Evolutionary conservation across 75 land plant species (phyloP), one percentile per base, ranked within the genome.

Genomic region (Pinus taeda): DNA sequence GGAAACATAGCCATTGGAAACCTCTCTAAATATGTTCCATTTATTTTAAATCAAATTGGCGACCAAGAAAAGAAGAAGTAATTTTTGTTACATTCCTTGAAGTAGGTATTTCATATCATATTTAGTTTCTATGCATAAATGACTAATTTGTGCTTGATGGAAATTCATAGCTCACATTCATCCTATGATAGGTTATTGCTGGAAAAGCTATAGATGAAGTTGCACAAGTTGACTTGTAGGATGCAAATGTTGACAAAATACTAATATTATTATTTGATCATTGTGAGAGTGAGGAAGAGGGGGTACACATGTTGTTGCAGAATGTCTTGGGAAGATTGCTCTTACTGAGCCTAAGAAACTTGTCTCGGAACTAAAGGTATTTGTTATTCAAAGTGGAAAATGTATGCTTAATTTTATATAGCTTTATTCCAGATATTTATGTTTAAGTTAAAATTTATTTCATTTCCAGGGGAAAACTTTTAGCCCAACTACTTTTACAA

Each of bases 251-350:
- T 67, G 93, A 94, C 37, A 97, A 90, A 77, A 97, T 97, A 60
- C 81, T 94, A 20, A 85, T 75, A 2, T 83, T 97, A 77, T 83
- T 97, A 0, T 97, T 97, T 77, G 92, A 90, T 58, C 95, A 97
- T 76, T 97, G 98, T 85, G 99, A 94, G 84, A 97, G 99, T 87
- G 99, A 97, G 39, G 99, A 97, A 81, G 99, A 97, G 79, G 99
- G 99, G 29, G 98, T 97, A 57, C 95, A 98, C 22, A 97, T 90
- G 99, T 97, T 11, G 99, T 97, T 17, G 99, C 99, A 24, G 99
- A 97, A 74, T 97, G 99, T 81, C 85, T 97, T 13, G 99, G 99
- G 61, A 97, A 97, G 85, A 83, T 97, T 85, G 99, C 99, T 24
- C 91, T 97, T 60, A 92, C 92, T 81, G 99, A 94, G 76, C 99